Conservation (phyloP, 2,329 filamentous ascomycete species). For the Fusarium proliferatum region DNA sequence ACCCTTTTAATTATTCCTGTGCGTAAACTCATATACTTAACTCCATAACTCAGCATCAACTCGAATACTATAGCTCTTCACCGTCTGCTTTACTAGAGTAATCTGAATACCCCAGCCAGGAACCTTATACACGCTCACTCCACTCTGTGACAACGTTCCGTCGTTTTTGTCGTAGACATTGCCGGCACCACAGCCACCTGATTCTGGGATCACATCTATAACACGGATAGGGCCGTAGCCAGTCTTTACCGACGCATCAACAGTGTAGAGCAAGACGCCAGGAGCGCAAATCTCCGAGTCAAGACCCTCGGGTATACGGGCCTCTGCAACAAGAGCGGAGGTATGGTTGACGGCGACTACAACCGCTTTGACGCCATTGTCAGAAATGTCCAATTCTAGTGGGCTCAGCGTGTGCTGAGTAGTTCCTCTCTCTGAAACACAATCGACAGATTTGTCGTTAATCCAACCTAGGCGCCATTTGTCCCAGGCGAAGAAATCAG, state of each 20-base stretch:
- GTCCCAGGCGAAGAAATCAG: slow-evolving; percentile 54
- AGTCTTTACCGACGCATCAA: slow-evolving; percentile 44
- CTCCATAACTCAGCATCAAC: not conserved
- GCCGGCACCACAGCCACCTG: slow-evolving; percentile 41
- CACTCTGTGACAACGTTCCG: slow-evolving; percentile 40
- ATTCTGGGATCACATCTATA: slow-evolving; percentile 46
- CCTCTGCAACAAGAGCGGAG: slow-evolving; percentile 48
- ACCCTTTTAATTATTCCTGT: too few relatives aligned
- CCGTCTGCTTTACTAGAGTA: slow-evolving; percentile 2
- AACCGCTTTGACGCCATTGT: slow-evolving; percentile 19
- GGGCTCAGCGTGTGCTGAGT: slow-evolving; percentile 42
- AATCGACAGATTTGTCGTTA: slow-evolving; percentile 48
- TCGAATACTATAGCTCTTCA: not conserved
- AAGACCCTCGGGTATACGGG: slow-evolving; percentile 40
- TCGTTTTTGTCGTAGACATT: slow-evolving; percentile 46
- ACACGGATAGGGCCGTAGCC: slow-evolving; percentile 49
- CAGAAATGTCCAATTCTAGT: not conserved
- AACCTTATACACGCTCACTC: slow-evolving; percentile 3
- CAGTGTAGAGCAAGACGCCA: slow-evolving; percentile 51
- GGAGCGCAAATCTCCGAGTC: slow-evolving; percentile 45
- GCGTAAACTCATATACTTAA: too few relatives aligned
- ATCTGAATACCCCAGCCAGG: slow-evolving; percentile 30
- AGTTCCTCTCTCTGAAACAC: slow-evolving; percentile 41
- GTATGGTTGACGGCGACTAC: slow-evolving; percentile 23
- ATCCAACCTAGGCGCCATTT: slow-evolving; percentile 55